phyloP scores from a whole-genome alignment of 306 rosid genomes.

The Lupinus albus region DNA sequence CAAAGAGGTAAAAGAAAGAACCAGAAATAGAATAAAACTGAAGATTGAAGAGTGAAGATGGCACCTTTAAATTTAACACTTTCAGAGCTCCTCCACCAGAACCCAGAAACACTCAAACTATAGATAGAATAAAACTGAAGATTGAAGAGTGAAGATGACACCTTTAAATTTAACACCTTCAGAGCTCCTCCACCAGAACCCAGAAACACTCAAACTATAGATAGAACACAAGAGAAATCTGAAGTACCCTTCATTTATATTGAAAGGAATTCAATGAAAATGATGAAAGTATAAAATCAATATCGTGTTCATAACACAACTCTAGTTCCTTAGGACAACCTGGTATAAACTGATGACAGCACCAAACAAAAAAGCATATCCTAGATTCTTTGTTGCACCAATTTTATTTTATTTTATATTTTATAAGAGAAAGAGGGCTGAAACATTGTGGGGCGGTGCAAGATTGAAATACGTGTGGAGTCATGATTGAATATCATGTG shows the following conservation, averaged over 20 bases:
- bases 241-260: slow-evolving; percentile 16
- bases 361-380: neutral
- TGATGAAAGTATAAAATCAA: slow-evolving; percentile 25
- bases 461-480: slow-evolving; percentile 28
- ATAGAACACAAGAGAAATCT: slow-evolving; percentile 27
- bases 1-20: neutral
- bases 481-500: slow-evolving; percentile 23
- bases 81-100: slow-evolving; percentile 22
- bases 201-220: slow-evolving; percentile 14
- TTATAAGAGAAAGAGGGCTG: neutral
- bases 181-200: slow-evolving; percentile 21
- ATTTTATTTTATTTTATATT: slow-evolving; percentile 10
- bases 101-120: slow-evolving; percentile 16
- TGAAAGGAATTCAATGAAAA: slow-evolving; percentile 25
- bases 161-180: slow-evolving; percentile 36
- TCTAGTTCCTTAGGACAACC: slow-evolving; percentile 38
- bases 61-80: slow-evolving; percentile 38
- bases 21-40: neutral
- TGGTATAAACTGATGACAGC: slow-evolving; percentile 41
- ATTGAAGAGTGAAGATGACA: slow-evolving; percentile 28
- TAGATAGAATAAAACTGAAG: slow-evolving; percentile 29
- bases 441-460: slow-evolving; percentile 13
- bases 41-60: slow-evolving; percentile 28
- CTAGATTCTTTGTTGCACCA: slow-evolving; percentile 33
- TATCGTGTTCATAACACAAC: slow-evolving; percentile 32